Evolutionary conservation across 495 filamentous ascomycete genomes (phyloP).

Genomic region (Aspergillus nidulans): DNA sequence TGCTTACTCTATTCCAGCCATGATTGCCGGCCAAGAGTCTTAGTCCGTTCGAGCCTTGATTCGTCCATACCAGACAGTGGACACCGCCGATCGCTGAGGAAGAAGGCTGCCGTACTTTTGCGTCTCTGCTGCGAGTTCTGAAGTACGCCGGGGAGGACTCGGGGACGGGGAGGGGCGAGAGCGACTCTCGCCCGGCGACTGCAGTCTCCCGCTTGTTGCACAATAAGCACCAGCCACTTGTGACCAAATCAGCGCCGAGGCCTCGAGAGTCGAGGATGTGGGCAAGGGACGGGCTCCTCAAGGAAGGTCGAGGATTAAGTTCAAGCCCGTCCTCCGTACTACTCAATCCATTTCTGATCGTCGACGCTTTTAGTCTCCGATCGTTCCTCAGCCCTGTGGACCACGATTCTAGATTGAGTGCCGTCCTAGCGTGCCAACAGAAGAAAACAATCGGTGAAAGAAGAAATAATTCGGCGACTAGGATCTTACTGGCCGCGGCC

Average conservation of each 20-base stretch:
- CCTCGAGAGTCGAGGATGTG: background rate
- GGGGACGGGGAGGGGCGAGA: background rate
- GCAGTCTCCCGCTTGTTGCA: constrained; percentile 5
- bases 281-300: background rate
- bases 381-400: constrained; percentile 12
- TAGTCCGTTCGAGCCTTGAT: constrained; percentile 1
- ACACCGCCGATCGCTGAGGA: background rate
- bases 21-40: constrained; percentile 14
- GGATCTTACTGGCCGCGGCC: background rate
- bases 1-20: background rate
- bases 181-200: background rate
- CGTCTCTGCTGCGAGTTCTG: background rate
- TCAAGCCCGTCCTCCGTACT: background rate
- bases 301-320: background rate
- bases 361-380: constrained; percentile 5
- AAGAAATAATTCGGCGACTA: constrained; percentile 6
- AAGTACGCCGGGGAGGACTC: constrained; percentile 2
- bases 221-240: constrained; percentile 7
- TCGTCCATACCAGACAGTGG: background rate
- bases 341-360: background rate
- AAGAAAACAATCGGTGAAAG: background rate
- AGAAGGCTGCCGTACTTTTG: background rate
- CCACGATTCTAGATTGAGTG: constrained; percentile 5
- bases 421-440: background rate
- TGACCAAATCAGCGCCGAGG: background rate